Conservation (phyloP, 192 early-diverging fungal genomes). For the Rhizophagus prolifer region DNA sequence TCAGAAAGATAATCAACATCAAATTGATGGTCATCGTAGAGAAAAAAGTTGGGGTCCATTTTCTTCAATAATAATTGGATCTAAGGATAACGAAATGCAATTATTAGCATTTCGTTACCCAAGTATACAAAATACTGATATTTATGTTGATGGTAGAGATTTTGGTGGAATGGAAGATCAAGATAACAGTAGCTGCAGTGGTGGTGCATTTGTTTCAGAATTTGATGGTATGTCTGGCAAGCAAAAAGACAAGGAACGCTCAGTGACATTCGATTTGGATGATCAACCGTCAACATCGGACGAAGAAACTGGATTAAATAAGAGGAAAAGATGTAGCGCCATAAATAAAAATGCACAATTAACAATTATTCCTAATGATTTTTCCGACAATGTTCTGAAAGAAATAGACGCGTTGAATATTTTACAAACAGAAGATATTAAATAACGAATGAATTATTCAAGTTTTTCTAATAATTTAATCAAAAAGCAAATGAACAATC, state of each 20-base stretch:
- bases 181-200: neutral
- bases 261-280: neutral
- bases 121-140: neutral
- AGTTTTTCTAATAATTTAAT: neutral
- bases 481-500: neutral
- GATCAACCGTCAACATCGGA: neutral
- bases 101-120: conserved; percentile 29
- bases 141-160: neutral
- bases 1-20: conserved; percentile 2
- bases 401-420: neutral
- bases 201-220: neutral
- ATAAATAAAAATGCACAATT: neutral
- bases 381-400: neutral
- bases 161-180: neutral
- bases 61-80: neutral
- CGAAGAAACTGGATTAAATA: neutral
- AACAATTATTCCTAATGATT: neutral
- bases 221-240: neutral
- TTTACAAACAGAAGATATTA: neutral
- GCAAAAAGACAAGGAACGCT: neutral
- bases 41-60: conserved; percentile 6
- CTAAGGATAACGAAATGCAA: conserved; percentile 12
- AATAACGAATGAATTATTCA: neutral
- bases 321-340: neutral
- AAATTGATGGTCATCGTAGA: neutral